Base-by-base conservation (phyloP, 257 asterid species). In the Osmanthus fragrans region DNA sequence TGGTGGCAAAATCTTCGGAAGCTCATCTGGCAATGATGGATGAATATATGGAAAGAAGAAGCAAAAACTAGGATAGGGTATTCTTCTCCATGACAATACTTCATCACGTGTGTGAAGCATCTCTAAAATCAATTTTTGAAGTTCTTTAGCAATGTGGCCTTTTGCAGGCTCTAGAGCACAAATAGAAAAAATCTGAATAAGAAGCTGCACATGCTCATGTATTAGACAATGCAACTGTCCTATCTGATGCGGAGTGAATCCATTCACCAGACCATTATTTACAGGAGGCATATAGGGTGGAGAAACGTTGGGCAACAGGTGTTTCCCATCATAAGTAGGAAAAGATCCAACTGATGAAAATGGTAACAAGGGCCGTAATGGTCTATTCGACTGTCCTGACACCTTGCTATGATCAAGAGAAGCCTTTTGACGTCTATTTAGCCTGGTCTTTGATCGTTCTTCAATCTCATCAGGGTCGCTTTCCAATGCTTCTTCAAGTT, bases 401-500 rank as follows among this genome's bases (percentile, higher is more conserved):
- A 73, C 77, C 82, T 88, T 87, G 80, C 80, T 85, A 74, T 76
- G 86, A 18, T 86, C 88, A 82, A 70, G 45, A 68, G 88, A 82
- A 80, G 84, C 73, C 75, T 85, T 90, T 80, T 88, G 88, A 84
- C 88, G 81, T 85, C 90, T 92, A 79, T 82, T 96, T 77, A 86
- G 90, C 88, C 98, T 89, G 49, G 94, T 88, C 73, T 77, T 79
- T 56, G 92, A 87, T 47, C 90, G 87, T 54, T 81, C 86, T 79
- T 86, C 90, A 76, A 85, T 80, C 82, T 86, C 96, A 73, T 96
- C 99, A 40, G 88, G 89, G 77, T 96, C 99, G 80, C 99, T 96
- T 94, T 92, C 99, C 77, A 92, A 87, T 71, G 97, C 97, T 88
- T 96, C 98, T 82, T 93, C 98, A 77, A 96, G 90, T 83, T 96